Base-by-base conservation (phyloP, 108 stramenopile genomes). In the Pseudonitzschia multiseries region DNA sequence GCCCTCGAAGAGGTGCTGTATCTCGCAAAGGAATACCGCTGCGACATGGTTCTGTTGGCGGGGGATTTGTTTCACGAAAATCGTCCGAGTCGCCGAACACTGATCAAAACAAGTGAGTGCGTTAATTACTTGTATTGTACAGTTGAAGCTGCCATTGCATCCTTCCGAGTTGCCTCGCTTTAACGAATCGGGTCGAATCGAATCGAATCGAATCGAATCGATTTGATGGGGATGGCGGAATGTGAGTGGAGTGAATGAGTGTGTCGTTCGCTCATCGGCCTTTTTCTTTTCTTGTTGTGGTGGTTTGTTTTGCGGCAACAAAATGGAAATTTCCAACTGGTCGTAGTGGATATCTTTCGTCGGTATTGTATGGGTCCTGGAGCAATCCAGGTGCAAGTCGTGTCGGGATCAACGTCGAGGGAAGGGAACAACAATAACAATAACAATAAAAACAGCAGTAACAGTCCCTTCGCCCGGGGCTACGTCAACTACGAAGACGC, bases 11-110 rank as follows among this genome's bases (percentile, higher is more conserved):
- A 98, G 84, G 90, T 99, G 10, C 75, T 97, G 24, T 84, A 68
- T 14, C 65, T 91, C 22, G 94, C 94, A 15, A 91, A 89, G 51
- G 72, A 60, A 64, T 78, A 71, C 44, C 33, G 82, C 28, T 88
- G 81, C 48, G 99, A 99, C 75, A 83, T 97, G 74, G 96, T 97
- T 0, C 69, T 99, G 27, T 71, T 97, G 20, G 90, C 89, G 1
- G 99, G 99, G 1, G 98, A 99, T 78, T 76, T 99, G 2, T 99
- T 99, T 76, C 99, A 99, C 74, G 96, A 98, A 6, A 98, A 98
- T 72, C 96, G 97, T 75, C 99, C 99, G 10, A 87, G 82, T 22
- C 85, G 98, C 18, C 73, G 83, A 62, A 97, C 98, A 5, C 46
- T 98, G 70, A 82, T 91, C 71, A 83, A 83, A 32, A 93, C 97